Evolutionary conservation across 306 rosid species (phyloP).

Genomic region (Spatholobus suberectus): DNA sequence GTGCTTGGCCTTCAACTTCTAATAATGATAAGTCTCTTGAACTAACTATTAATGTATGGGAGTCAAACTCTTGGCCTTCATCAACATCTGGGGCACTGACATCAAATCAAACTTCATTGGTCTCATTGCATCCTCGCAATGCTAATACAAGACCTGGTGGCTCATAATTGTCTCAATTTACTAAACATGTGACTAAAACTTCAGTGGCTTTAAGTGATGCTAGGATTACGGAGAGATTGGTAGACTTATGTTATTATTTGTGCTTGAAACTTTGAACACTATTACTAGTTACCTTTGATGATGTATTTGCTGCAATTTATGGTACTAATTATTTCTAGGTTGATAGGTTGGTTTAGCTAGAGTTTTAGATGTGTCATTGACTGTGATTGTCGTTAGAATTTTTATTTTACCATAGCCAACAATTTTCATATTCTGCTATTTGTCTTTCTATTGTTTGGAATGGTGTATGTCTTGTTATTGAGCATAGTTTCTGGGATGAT

Average conservation of each 20-base stretch:
- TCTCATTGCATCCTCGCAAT: constrained; percentile 85
- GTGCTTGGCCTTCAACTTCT: constrained; percentile 87
- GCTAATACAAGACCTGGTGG: constrained; percentile 94
- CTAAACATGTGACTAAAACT: constrained; percentile 68
- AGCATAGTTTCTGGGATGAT: too few species aligned
- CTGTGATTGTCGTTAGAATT: neutral
- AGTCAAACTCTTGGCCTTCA: constrained; percentile 85
- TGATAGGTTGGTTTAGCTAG: neutral
- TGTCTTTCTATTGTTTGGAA: neutral
- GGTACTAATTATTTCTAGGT: neutral
- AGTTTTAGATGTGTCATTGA: neutral
- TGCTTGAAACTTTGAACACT: neutral
- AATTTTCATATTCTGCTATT: too few species aligned
- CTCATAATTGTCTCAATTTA: constrained; percentile 91
- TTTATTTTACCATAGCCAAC: neutral
- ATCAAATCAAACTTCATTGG: constrained; percentile 66
- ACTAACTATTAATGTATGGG: constrained; percentile 62
- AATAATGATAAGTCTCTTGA: constrained; percentile 82
- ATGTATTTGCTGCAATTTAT: neutral
- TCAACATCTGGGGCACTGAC: constrained; percentile 84
- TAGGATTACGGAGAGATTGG: constrained; percentile 79
- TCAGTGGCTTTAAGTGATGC: constrained; percentile 74
- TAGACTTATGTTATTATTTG: constrained; percentile 38
- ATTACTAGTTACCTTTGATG: neutral
- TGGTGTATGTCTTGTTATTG: neutral